Evolutionary conservation across 148 eudicot genomes (phyloP), one percentile per base, ranked within the genome.

Genomic region (Arctostaphylos glauca): DNA sequence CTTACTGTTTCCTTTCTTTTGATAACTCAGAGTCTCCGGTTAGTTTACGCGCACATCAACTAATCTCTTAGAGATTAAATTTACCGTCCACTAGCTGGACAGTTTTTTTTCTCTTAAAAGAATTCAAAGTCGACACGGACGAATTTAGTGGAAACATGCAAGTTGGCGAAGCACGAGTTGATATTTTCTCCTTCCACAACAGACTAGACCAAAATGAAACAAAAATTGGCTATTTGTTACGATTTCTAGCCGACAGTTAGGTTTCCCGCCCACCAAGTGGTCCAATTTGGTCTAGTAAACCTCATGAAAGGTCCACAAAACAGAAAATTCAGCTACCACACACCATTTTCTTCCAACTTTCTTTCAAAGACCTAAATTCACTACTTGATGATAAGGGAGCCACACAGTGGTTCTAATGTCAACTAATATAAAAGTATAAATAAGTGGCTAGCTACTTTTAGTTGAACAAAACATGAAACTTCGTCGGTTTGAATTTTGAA

Each of bases 241-340:
- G 16, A 25, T 66, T 25, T 73, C n/a, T 8, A 19, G 46, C 50
- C 76, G 76, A 73, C 76, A 73, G 25, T 73, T 73, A 46, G 76
- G 76, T 19, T 9, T 19, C 31, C 15, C 46, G 2, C 23, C 50
- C 44, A 43, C 50, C 50, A 18, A 46, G 76, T 73, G 76, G 46
- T 25, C 3, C 43, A 25, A 4, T 18, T 71, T 71, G 53, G 76
- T 41, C 48, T 23, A 31, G 38, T 31, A 73, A 73, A 43, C n/a
- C 49, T 70, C 49, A 16, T 70, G 52, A 73, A 18, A 73, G 53
- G 23, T 73, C 76, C 76, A 8, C 71, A 43, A 25, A 66, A 25
- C 43, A 66, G 43, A 66, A 25, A 66, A 60, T n/a, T 59, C 6
- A 19, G 66, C 7, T 5, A 19, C n/a, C n/a, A 9, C 5, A 59